Percentiles rank a stretch among this genome's conserved stretches.
phyloP scores from a whole-genome alignment of 495 filamentous ascomycete species.

The Cercophora sp. region DNA sequence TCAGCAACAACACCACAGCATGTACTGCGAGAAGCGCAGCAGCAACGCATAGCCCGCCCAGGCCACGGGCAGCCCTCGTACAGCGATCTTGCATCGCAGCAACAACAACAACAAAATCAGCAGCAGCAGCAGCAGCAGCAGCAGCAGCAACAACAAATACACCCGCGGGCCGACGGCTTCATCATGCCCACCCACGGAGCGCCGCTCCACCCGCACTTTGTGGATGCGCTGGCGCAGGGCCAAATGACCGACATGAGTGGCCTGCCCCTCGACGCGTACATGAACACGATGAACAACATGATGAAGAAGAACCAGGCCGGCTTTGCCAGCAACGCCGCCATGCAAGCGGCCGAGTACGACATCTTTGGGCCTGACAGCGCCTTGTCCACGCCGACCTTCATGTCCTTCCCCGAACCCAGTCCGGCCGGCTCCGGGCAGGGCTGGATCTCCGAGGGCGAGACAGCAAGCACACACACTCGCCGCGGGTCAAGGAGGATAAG shows the following conservation, averaged over 20 bases:
- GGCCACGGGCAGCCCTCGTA: slow-evolving; percentile 37
- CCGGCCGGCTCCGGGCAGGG: slow-evolving; percentile 32
- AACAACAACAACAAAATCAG: slow-evolving; percentile 21
- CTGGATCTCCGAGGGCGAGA: slow-evolving; percentile 46
- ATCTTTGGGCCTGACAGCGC: slow-evolving; percentile 36
- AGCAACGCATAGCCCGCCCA: slow-evolving; percentile 66
- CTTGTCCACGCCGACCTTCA: slow-evolving; percentile 43
- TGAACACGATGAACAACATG: slow-evolving; percentile 36
- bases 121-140: slow-evolving; percentile 18
- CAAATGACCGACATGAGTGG: slow-evolving; percentile 27
- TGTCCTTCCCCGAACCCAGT: slow-evolving; percentile 40
- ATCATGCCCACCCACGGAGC: slow-evolving; percentile 46
- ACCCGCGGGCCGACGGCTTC: slow-evolving; percentile 33
- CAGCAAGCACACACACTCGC: slow-evolving; percentile 30
- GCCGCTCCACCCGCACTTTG: slow-evolving; percentile 42
- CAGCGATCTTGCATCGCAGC: slow-evolving; percentile 17
- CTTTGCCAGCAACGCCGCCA: slow-evolving; percentile 24
- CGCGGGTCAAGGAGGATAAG: slow-evolving; percentile 45
- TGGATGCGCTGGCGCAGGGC: slow-evolving; percentile 30
- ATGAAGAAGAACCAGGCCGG: slow-evolving; percentile 41
- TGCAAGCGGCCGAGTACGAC: slow-evolving; percentile 35
- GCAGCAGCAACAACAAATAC: slow-evolving; percentile 15
- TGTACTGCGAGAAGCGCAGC: slow-evolving; percentile 68
- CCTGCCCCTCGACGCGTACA: slow-evolving; percentile 39
- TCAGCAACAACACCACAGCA: slow-evolving; percentile 53